Evolutionary conservation across 495 filamentous ascomycete species (phyloP), one percentile per base, ranked within the genome.

Genomic region (Pyrenula aspistea): DNA sequence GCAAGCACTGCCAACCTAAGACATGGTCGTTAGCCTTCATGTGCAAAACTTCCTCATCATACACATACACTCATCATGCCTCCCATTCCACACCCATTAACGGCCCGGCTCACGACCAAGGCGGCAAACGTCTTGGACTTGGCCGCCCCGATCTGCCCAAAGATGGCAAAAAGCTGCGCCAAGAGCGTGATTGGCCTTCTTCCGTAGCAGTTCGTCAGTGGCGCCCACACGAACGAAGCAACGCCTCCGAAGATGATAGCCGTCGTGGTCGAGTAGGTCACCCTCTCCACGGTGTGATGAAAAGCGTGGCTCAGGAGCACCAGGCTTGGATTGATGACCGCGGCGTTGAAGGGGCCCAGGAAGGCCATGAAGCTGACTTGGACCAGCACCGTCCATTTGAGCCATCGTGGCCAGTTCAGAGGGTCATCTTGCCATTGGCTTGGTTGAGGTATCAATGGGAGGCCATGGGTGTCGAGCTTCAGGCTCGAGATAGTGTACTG

Each of bases 21-120:
- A 42, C 15, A 42, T 42, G 31, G 31, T 42, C 31, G 31, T 42
- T 42, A 42, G 31, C 31, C 31, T 42, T 42, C 31, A 4, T 42
- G 31, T 42, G 31, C 31, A 42, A 42, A 42, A 42, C 31, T n/a
- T n/a, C 31, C 4, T 42, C 15, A 15, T 4, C 15, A 42, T 42
- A 42, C 31, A 42, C 31, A 15, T 12, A 71, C 53, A 2, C 65
- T 71, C 53, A 68, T 63, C 2, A 66, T 68, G 12, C 55, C 50
- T 22, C 70, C 68, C 2, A 63, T 64, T 0, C 64, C 68, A 52
- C 74, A 72, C 23, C 69, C 70, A n/a, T 61, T 69, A 42, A 74
- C 31, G 21, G 68, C 62, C 51, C 67, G 65, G 24, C 62, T 64
- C 57, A 65, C 69, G 12, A 73, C 57, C 54, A 74, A 53, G 15